Percentiles rank a stretch among this genome's conserved stretches.
Evolutionary conservation across 208 protist genomes (phyloP).

Genomic region (Wallacemonas collosoma): DNA sequence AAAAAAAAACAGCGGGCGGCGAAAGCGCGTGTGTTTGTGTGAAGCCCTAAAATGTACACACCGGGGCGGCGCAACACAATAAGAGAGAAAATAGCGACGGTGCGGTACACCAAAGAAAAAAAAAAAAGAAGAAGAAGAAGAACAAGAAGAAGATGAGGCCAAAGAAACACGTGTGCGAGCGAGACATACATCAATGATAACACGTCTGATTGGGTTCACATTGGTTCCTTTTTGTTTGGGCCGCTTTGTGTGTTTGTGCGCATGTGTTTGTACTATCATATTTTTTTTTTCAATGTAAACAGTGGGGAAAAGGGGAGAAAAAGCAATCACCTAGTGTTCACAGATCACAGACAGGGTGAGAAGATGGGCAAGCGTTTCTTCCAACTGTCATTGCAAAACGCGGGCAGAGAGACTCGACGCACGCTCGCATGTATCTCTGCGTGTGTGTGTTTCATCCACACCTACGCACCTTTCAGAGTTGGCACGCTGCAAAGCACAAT

Average conservation of each 20-base stretch:
- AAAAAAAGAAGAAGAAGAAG: conserved; percentile 14
- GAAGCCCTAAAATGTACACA: too few species aligned
- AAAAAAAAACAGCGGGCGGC: conserved; percentile 21
- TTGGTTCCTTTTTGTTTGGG: too few species aligned
- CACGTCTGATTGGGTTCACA: too few species aligned
- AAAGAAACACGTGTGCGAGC: not conserved
- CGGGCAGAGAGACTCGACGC: too few species aligned
- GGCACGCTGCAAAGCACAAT: too few species aligned
- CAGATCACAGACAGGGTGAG: not conserved
- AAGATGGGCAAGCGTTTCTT: too few species aligned
- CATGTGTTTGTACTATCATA: not conserved
- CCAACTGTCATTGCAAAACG: too few species aligned
- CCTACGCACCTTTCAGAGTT: too few species aligned
- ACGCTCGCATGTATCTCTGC: too few species aligned
- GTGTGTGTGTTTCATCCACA: too few species aligned
- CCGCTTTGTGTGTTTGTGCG: too few species aligned
- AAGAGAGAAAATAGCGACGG: conserved; percentile 14
- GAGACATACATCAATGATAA: not conserved
- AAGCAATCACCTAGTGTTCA: not conserved
- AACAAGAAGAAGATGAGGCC: not conserved
- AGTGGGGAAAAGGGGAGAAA: not conserved
- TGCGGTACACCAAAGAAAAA: not conserved
- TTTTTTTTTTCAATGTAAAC: not conserved
- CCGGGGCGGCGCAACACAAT: not conserved
- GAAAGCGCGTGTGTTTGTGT: too few species aligned